Conservation (phyloP, 1,284 basidiomycete genomes). For the Fomitopsis betulina region DNA sequence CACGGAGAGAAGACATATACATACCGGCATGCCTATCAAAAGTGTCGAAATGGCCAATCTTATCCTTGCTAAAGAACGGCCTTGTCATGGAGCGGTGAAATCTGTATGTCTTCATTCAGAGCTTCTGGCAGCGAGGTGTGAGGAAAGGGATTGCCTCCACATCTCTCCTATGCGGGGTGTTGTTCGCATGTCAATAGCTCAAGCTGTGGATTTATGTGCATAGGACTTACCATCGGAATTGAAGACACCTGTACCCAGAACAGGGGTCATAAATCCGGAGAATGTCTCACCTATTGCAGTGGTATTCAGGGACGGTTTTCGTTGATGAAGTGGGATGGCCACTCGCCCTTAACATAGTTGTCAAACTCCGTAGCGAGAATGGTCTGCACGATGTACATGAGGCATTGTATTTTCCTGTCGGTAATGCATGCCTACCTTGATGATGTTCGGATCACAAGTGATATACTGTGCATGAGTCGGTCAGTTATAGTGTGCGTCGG, state of each 20-base stretch:
- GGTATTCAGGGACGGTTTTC: neutral
- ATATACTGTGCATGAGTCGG: neutral
- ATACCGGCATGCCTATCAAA: slow-evolving; percentile 6
- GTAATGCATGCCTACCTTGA: neutral
- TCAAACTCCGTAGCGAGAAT: slow-evolving; percentile 14
- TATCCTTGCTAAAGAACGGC: slow-evolving; percentile 9
- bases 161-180: slow-evolving; percentile 18
- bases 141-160: slow-evolving; percentile 20
- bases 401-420: neutral
- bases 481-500: neutral
- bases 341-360: slow-evolving; percentile 19
- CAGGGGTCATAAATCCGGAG: neutral
- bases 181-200: neutral
- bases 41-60: slow-evolving; percentile 8
- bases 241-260: slow-evolving; percentile 15
- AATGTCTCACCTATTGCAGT: neutral
- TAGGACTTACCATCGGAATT: slow-evolving; percentile 13
- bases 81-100: slow-evolving; percentile 26
- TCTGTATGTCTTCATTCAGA: slow-evolving; percentile 4
- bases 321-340: neutral
- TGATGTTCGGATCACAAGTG: neutral
- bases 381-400: neutral
- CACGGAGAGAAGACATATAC: neutral
- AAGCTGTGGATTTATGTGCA: neutral
- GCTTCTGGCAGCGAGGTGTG: neutral